Evolutionary conservation across 2,329 filamentous ascomycete species (phyloP).

Genomic region (Scolecobasidium constrictum): DNA sequence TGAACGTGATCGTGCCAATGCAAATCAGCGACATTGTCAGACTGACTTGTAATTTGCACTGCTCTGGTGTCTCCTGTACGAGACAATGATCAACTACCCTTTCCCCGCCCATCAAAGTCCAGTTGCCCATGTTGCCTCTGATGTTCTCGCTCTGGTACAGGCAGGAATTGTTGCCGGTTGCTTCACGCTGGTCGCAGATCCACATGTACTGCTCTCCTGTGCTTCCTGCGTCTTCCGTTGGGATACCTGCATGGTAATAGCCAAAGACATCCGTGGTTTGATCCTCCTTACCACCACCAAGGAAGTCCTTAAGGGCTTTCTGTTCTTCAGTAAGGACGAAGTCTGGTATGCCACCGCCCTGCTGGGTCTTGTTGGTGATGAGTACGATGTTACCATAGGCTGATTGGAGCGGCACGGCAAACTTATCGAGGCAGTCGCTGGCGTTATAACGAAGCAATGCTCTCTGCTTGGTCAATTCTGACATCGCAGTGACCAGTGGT

Average conservation of each 20-base stretch:
- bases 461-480: conserved; percentile 1
- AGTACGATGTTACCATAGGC: conserved; percentile 7
- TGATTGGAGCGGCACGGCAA: conserved; percentile 7
- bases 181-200: conserved; percentile 9
- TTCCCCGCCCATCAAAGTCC: conserved; percentile 8
- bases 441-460: conserved; percentile 2
- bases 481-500: background rate
- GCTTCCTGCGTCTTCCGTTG: conserved; percentile 2
- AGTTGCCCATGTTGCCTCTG: conserved; percentile 6
- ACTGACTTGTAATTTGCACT: conserved; percentile 19
- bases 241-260: conserved; percentile 7
- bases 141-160: conserved; percentile 7
- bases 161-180: conserved; percentile 7
- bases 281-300: background rate
- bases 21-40: conserved; percentile 16
- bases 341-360: background rate
- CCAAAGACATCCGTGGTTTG: conserved; percentile 8
- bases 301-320: background rate
- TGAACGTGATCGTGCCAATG: conserved; percentile 17
- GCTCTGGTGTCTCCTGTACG: conserved; percentile 11
- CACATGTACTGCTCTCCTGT: conserved; percentile 10
- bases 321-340: too few species aligned
- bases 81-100: conserved; percentile 18
- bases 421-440: conserved; percentile 8
- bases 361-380: conserved; percentile 6